These are phyloP conservation scores for Sporothrix mexicana DNA, from an alignment of 2,329 filamentous ascomycete species.

Conservation along the genomic window DNA sequence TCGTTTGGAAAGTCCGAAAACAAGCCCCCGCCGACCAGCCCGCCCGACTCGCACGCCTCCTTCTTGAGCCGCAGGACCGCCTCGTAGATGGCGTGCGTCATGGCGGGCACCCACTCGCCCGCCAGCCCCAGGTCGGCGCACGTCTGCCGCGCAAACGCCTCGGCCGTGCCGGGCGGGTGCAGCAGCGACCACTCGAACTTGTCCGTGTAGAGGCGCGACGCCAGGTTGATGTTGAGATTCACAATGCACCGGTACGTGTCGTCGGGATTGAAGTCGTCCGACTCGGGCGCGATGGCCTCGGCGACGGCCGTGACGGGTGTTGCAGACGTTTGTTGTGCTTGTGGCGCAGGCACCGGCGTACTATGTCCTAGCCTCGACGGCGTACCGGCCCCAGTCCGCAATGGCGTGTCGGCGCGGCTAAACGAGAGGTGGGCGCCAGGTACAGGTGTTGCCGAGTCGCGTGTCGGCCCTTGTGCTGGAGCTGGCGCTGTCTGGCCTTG, in stretches of 20 bases:
- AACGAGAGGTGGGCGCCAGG: constrained; percentile 4
- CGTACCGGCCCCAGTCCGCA: constrained; percentile 44
- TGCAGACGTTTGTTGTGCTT: constrained; percentile 28
- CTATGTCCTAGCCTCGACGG: constrained; percentile 25
- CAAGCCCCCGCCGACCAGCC: constrained; percentile 69
- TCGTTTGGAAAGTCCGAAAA: constrained; percentile 84
- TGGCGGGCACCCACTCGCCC: constrained; percentile 91
- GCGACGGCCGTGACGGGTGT: constrained; percentile 71
- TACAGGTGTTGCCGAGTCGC: constrained; percentile 11
- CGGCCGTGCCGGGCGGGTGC: constrained; percentile 88
- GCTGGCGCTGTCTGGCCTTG: neutral
- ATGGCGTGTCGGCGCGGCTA: constrained; percentile 52
- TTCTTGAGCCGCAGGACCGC: constrained; percentile 92
- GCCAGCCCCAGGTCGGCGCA: constrained; percentile 88
- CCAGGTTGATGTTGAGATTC: constrained; percentile 86
- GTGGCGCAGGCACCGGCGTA: constrained; percentile 13
- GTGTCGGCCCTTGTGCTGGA: neutral
- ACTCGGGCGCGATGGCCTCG: constrained; percentile 65
- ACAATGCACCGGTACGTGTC: constrained; percentile 95
- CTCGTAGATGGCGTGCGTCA: constrained; percentile 97
- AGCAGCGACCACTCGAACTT: constrained; percentile 97
- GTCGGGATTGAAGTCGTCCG: constrained; percentile 83
- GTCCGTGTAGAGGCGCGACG: constrained; percentile 91
- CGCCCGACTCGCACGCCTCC: constrained; percentile 91
- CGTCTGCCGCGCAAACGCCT: constrained; percentile 89